A percentile compares a stretch with the other conserved stretches of the same genome.
phyloP scores from a whole-genome alignment of 139 green algal species.

The Closterium sp. region DNA sequence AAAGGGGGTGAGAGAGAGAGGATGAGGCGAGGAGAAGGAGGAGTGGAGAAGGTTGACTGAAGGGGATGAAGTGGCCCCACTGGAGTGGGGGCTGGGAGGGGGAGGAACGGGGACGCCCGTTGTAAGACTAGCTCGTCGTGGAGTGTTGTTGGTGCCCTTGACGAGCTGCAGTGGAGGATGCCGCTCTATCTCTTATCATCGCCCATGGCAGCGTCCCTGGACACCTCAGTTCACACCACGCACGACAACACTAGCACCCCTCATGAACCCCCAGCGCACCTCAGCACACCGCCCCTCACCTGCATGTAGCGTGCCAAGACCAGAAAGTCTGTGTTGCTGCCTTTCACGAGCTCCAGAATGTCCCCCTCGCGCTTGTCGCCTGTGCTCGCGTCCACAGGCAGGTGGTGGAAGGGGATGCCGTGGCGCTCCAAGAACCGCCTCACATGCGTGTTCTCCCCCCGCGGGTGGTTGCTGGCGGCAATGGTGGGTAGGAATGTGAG shows the following conservation, averaged over 20 bases:
- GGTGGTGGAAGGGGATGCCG: constrained; percentile 41
- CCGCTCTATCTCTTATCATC: not conserved
- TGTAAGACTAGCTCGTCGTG: no score
- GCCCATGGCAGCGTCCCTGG: no score
- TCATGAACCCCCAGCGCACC: not conserved
- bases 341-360: constrained; percentile 23
- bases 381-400: constrained; percentile 1
- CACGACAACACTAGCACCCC: not conserved
- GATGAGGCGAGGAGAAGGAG: not conserved
- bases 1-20: not conserved
- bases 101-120: no score
- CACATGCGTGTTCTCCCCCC: constrained; percentile 22
- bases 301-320: constrained; percentile 55
- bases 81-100: no score
- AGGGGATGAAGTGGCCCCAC: no score
- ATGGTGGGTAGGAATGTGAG: not conserved
- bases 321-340: constrained; percentile 39
- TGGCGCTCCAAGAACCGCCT: constrained; percentile 36
- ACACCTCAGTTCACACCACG: no score
- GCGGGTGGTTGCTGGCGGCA: constrained; percentile 46
- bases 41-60: not conserved
- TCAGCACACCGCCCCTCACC: not conserved
- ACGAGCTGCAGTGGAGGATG: no score
- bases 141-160: no score
- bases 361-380: constrained; percentile 26